Base-by-base conservation (phyloP, 805 yeast genomes). In the Brettanomyces sp. region DNA sequence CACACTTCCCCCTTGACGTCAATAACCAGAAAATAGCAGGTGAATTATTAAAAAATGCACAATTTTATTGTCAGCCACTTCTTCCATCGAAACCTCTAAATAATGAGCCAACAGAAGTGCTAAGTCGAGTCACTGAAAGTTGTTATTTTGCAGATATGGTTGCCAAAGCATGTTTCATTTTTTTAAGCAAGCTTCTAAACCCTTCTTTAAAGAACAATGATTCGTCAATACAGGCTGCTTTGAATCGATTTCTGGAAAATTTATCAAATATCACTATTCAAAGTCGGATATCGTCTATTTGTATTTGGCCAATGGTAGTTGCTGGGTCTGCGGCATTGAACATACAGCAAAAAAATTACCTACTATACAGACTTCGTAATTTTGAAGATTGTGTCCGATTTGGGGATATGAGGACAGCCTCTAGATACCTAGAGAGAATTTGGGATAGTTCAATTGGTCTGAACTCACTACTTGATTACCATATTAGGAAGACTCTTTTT, bases 221-320 rank as follows among this genome's bases (percentile, higher is more conserved):
- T 36, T 12, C 22, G 4, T 36, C 45, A 14, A 38, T 53, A 12
- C 49, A 51, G 41, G 13, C 32, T 2, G 21, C 45, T 3, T 43
- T 53, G 13, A 45, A 46, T 4, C 24, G 34, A 3, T 46, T 54
- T 11, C 37, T 43, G 14, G 38, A 47, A 3, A 42, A 39, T 14
- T 38, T 54, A 5, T 7, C 30, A 12, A 42, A 46, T 18, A 25
- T 54, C 4, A 45, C 49, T 3, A 12, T 45, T 1, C 54, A 50
- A 21, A 47, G 51, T 23, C 53, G 49, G 21, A 38, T 44, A 8
- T 45, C 49, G 5, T 41, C 39, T 12, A 48, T 53, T 30, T 40
- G 45, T 9, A 22, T 49, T 6, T 56, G 57, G 56, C 47, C 56
- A 3, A 30, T 56, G 9, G 45, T 50, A 4, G 52, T 56, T 9